Evolutionary conservation across 2,329 filamentous ascomycete genomes (phyloP).

Genomic region (Fusarium newnesense): DNA sequence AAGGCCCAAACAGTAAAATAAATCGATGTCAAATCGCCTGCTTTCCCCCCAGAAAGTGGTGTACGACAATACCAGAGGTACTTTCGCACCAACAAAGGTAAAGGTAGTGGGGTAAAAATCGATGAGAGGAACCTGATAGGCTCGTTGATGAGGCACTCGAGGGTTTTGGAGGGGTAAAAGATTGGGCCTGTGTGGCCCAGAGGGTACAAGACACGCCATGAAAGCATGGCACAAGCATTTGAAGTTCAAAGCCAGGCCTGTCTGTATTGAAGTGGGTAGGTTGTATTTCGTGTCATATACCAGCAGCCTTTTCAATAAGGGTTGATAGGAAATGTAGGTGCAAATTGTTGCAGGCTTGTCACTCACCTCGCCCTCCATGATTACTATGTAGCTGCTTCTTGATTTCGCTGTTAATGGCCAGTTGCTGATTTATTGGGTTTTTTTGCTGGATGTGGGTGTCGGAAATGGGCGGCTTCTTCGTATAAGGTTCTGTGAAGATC

Average conservation of each 20-base stretch:
- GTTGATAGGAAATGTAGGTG: background rate
- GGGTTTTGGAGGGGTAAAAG: slow-evolving; percentile 42
- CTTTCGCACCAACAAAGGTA: slow-evolving; percentile 29
- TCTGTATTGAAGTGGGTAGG: background rate
- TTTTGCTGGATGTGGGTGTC: slow-evolving; percentile 29
- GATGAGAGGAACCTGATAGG: slow-evolving; percentile 29
- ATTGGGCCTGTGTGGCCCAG: slow-evolving; percentile 23
- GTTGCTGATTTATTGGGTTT: slow-evolving; percentile 13
- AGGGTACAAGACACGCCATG: slow-evolving; percentile 20
- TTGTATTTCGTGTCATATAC: background rate
- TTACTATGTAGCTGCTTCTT: slow-evolving; percentile 25
- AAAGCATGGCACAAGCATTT: slow-evolving; percentile 17
- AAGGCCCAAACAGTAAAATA: slow-evolving; percentile 31
- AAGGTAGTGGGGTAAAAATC: slow-evolving; percentile 19
- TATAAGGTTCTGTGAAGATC: slow-evolving; percentile 6
- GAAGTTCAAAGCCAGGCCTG: slow-evolving; percentile 20
- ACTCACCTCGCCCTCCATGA: slow-evolving; percentile 45
- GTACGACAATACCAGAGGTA: slow-evolving; percentile 36
- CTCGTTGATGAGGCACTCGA: slow-evolving; percentile 27
- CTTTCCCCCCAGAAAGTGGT: slow-evolving; percentile 30
- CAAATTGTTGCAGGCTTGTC: background rate
- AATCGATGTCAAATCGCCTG: slow-evolving; percentile 35
- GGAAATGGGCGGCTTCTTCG: slow-evolving; percentile 16
- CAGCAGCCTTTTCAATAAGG: background rate
- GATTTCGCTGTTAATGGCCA: slow-evolving; percentile 14